Conservation (phyloP, 2,329 filamentous ascomycete genomes). For the Arthrobotrys sinensis region DNA sequence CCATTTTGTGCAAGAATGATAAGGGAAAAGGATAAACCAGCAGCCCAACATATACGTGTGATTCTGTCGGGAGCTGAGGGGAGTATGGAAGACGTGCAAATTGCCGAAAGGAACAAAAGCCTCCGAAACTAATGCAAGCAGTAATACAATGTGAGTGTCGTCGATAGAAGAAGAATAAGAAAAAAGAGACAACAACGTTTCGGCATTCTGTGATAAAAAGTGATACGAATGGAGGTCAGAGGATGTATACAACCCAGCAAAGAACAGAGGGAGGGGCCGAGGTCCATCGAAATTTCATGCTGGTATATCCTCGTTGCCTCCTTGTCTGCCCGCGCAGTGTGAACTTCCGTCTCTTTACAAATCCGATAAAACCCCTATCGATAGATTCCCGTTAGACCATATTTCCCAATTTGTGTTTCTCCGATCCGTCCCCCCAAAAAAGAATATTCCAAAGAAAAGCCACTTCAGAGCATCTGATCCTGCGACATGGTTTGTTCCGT, state of each 20-base stretch:
- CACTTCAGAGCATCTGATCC: constrained; percentile 92
- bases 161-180: constrained; percentile 19
- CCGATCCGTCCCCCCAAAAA: constrained; percentile 5
- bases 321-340: not conserved
- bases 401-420: constrained; percentile 23
- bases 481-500: constrained; percentile 87
- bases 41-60: not conserved
- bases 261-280: constrained; percentile 12
- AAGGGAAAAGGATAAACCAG: not conserved
- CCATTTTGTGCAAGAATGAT: constrained; percentile 4
- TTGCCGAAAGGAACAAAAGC: constrained; percentile 45
- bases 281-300: not conserved
- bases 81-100: constrained; percentile 13
- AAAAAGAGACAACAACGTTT: constrained; percentile 6
- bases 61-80: not conserved
- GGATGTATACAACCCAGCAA: not conserved
- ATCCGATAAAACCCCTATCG: constrained; percentile 46
- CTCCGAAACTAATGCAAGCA: constrained; percentile 54
- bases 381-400: constrained; percentile 50
- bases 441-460: constrained; percentile 27
- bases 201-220: constrained; percentile 41
- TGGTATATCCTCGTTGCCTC: not conserved
- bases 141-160: constrained; percentile 41
- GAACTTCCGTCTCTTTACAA: constrained; percentile 39
- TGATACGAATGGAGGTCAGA: not conserved